These are phyloP conservation scores for Priceomyces castillae DNA, from an alignment of 805 yeast species.

Conservation along the genomic window DNA sequence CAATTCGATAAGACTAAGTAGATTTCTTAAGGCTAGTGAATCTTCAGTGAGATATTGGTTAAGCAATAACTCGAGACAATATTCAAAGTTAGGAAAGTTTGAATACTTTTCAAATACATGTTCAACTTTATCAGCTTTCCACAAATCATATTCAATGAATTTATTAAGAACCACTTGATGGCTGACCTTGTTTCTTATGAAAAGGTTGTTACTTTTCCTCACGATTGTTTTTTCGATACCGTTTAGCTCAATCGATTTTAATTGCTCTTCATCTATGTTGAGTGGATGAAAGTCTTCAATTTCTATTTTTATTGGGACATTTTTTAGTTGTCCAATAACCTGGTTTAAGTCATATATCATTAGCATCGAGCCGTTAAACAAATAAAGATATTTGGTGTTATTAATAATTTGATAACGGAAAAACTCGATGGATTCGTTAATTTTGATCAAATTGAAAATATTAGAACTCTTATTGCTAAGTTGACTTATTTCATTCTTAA, in stretches of 20 bases:
- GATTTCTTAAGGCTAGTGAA: slow-evolving; percentile 12
- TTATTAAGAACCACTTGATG: slow-evolving; percentile 45
- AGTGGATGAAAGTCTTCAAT: slow-evolving; percentile 27
- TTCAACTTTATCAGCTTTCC: slow-evolving; percentile 22
- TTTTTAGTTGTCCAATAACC: slow-evolving; percentile 18
- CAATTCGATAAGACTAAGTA: slow-evolving; percentile 22
- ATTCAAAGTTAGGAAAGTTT: slow-evolving; percentile 42
- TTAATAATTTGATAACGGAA: slow-evolving; percentile 26
- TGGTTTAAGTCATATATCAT: slow-evolving; percentile 26
- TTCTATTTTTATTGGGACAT: slow-evolving; percentile 27
- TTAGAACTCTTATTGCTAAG: slow-evolving; percentile 11
- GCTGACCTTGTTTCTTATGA: slow-evolving; percentile 32
- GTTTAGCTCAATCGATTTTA: slow-evolving; percentile 36
- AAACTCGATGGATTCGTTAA: slow-evolving; percentile 29
- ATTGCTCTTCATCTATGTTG: slow-evolving; percentile 11
- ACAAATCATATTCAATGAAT: slow-evolving; percentile 47
- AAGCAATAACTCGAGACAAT: slow-evolving; percentile 49
- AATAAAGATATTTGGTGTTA: slow-evolving; percentile 20
- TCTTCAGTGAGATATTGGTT: slow-evolving; percentile 37
- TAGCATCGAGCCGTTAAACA: slow-evolving; percentile 39
- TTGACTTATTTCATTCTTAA: slow-evolving; percentile 27
- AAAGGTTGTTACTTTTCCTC: slow-evolving; percentile 25
- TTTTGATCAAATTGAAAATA: slow-evolving; percentile 34
- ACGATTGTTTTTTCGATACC: slow-evolving; percentile 39
- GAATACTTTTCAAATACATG: slow-evolving; percentile 35